phyloP scores from a whole-genome alignment of 129 eudicot species.

The Daucus carota region DH1_v3.0 NC_030382.2:49339001-49339500 shows the following conservation, averaged over 20 bases:
- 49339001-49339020: too few species aligned
- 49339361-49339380: conserved; percentile 48
- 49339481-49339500: conserved; percentile 20
- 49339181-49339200: too few species aligned
- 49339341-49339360: conserved; percentile 78
- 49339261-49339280: background rate
- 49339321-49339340: conserved; percentile 99
- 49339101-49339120: background rate
- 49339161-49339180: too few species aligned
- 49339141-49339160: too few species aligned
- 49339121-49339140: too few species aligned
- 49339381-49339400: conserved; percentile 33
- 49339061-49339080: too few species aligned
- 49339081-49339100: background rate
- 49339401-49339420: conserved; percentile 22
- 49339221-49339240: background rate
- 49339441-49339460: conserved; percentile 9
- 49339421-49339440: conserved; percentile 12
- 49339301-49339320: conserved; percentile 25
- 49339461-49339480: conserved; percentile 27
- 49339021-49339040: too few species aligned
- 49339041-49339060: too few species aligned
- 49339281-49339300: background rate
- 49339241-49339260: background rate
- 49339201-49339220: too few species aligned